Evolutionary conservation across 1,284 basidiomycete genomes (phyloP).

Genomic region (Cronartium quercuum): DNA sequence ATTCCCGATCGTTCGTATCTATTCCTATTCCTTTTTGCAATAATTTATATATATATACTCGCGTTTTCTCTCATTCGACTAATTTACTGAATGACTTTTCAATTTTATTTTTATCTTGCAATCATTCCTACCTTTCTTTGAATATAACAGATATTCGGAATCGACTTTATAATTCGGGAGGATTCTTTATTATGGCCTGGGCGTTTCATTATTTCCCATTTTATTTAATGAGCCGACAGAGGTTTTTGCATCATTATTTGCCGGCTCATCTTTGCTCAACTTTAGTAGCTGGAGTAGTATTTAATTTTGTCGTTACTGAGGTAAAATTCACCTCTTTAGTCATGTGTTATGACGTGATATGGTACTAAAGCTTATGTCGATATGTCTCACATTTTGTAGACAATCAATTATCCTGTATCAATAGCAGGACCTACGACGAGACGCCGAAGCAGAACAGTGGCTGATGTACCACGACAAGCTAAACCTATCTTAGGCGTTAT

Average conservation of each 20-base stretch:
- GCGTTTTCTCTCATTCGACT: background rate
- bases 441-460: slow-evolving; percentile 59
- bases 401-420: slow-evolving; percentile 88
- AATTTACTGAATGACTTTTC: background rate
- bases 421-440: slow-evolving; percentile 58
- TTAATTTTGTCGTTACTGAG: slow-evolving; percentile 86
- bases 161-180: slow-evolving; percentile 85
- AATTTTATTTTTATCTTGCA: background rate
- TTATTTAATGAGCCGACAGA: slow-evolving; percentile 94
- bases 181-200: slow-evolving; percentile 94
- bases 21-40: no score
- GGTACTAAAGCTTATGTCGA: background rate
- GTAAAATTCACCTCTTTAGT: slow-evolving; percentile 42
- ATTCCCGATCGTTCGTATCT: slow-evolving; percentile 71
- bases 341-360: background rate
- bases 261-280: slow-evolving; percentile 75
- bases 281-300: slow-evolving; percentile 79
- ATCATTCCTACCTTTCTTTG: background rate
- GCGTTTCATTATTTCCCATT: slow-evolving; percentile 93
- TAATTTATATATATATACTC: background rate
- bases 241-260: slow-evolving; percentile 96
- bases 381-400: slow-evolving; percentile 50
- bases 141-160: slow-evolving; percentile 16
- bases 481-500: slow-evolving; percentile 56
- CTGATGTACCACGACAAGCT: slow-evolving; percentile 58